A percentile compares a stretch with the other conserved stretches of the same genome.
phyloP scores from a whole-genome alignment of 805 yeast genomes.

The Candida chilensis region DNA sequence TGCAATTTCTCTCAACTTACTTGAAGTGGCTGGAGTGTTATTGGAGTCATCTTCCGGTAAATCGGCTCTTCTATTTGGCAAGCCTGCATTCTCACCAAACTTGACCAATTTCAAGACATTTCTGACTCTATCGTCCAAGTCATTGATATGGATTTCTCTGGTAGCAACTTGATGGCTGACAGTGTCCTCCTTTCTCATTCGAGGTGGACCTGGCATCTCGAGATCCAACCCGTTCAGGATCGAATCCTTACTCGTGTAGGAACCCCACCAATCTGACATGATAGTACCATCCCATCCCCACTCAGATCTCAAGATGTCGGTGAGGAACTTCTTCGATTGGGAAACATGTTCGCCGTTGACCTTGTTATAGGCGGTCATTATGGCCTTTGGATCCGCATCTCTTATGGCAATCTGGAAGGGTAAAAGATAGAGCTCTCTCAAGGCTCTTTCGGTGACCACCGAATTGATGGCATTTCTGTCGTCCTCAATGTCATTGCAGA shows the following conservation, averaged over 20 bases:
- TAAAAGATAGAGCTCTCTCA: slow-evolving; percentile 54
- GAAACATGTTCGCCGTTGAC: slow-evolving; percentile 54
- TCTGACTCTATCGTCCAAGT: slow-evolving; percentile 39
- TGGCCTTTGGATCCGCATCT: slow-evolving; percentile 39
- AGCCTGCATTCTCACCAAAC: slow-evolving; percentile 26
- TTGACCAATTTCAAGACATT: slow-evolving; percentile 38
- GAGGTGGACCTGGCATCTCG: slow-evolving; percentile 61
- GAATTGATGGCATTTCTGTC: slow-evolving; percentile 40
- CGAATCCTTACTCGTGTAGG: slow-evolving; percentile 35
- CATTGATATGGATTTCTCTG: slow-evolving; percentile 27
- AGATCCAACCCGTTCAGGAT: slow-evolving; percentile 49
- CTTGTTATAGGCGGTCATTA: slow-evolving; percentile 59
- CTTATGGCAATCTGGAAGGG: slow-evolving; percentile 56
- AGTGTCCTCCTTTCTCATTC: slow-evolving; percentile 29
- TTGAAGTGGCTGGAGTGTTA: slow-evolving; percentile 37
- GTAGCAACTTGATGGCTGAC: slow-evolving; percentile 30
- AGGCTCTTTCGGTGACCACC: slow-evolving; percentile 46
- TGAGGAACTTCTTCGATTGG: slow-evolving; percentile 30
- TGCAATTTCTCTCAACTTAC: slow-evolving; percentile 31
- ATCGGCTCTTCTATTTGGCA: slow-evolving; percentile 24
- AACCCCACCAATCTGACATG: slow-evolving; percentile 63
- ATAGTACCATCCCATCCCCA: slow-evolving; percentile 49
- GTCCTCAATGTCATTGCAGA: slow-evolving; percentile 55
- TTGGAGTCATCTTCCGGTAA: slow-evolving; percentile 25
- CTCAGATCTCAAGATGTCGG: slow-evolving; percentile 40